Conservation (phyloP, 768 basidiomycete genomes). For the Pleurotus ostreatus region DNA sequence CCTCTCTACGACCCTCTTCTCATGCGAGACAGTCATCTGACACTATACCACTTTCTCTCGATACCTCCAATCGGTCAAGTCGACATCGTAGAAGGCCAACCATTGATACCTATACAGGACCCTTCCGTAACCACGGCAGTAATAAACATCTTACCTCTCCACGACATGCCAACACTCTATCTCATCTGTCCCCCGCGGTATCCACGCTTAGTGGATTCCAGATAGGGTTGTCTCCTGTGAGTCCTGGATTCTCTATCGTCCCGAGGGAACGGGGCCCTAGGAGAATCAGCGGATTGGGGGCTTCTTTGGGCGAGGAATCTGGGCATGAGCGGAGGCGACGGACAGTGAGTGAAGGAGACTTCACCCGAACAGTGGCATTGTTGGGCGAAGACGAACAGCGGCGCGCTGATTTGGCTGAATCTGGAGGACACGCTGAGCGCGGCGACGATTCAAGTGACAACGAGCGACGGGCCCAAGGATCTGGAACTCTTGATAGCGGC, state of each 20-base stretch:
- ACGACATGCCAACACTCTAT: slow-evolving; percentile 15
- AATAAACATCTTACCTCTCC: slow-evolving; percentile 16
- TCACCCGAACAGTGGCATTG: slow-evolving; percentile 11
- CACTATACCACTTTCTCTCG: not conserved
- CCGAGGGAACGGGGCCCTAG: slow-evolving; percentile 46
- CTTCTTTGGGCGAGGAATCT: slow-evolving; percentile 17
- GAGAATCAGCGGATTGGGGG: slow-evolving; percentile 30
- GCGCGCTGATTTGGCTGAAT: not conserved
- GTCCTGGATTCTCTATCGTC: slow-evolving; percentile 73
- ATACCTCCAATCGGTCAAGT: not conserved
- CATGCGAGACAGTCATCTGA: not conserved
- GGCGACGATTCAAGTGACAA: not conserved
- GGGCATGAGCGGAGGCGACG: slow-evolving; percentile 29
- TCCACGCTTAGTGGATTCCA: slow-evolving; percentile 54
- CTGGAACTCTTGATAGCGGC: not conserved
- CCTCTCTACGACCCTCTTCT: not conserved
- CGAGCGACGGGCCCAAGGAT: not conserved
- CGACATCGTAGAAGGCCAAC: slow-evolving; percentile 4
- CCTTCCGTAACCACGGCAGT: not conserved
- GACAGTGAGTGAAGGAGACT: slow-evolving; percentile 51
- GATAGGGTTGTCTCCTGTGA: slow-evolving; percentile 71
- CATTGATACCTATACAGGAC: not conserved
- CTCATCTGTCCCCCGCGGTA: slow-evolving; percentile 24
- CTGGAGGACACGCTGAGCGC: not conserved
- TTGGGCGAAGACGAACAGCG: not conserved